A percentile compares a stretch with the other conserved stretches of the same genome.
These are phyloP conservation scores for Suhomyces chickasaworum DNA, from an alignment of 1,139 yeast genomes.

Conservation along the genomic window DNA sequence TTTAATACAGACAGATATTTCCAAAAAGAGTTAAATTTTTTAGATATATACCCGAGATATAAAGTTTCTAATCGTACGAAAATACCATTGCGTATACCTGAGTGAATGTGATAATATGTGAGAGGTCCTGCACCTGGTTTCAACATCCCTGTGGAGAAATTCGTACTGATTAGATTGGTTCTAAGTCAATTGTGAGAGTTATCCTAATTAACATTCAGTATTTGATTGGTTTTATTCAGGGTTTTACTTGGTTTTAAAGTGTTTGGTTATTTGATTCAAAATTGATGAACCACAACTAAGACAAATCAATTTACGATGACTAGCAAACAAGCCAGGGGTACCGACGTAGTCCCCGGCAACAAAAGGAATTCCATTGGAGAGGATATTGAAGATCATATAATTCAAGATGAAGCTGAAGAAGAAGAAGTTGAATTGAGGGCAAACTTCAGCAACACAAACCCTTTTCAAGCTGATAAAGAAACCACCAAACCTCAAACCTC, in stretches of 20 bases:
- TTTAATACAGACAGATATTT: not conserved
- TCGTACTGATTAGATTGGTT: conserved; percentile 3
- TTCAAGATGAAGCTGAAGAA: conserved; percentile 15
- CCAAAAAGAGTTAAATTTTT: not conserved
- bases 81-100: not conserved
- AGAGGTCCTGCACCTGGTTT: conserved; percentile 5
- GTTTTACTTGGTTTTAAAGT: not conserved
- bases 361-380: conserved; percentile 10
- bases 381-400: conserved; percentile 9
- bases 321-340: conserved; percentile 8
- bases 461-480: conserved; percentile 6
- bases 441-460: conserved; percentile 15
- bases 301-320: not conserved
- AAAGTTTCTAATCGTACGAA: no score
- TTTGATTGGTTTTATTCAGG: not conserved
- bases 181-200: not conserved
- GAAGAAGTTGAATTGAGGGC: conserved; percentile 20
- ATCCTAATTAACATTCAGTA: not conserved
- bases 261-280: not conserved
- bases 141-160: conserved; percentile 8
- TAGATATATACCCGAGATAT: not conserved
- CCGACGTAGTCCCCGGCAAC: conserved; percentile 7
- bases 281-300: not conserved
- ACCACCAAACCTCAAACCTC: conserved; percentile 50
- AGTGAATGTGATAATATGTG: conserved; percentile 6